Evolutionary conservation across 2,329 filamentous ascomycete species (phyloP).

Genomic region (Stachybotrys elegans): DNA sequence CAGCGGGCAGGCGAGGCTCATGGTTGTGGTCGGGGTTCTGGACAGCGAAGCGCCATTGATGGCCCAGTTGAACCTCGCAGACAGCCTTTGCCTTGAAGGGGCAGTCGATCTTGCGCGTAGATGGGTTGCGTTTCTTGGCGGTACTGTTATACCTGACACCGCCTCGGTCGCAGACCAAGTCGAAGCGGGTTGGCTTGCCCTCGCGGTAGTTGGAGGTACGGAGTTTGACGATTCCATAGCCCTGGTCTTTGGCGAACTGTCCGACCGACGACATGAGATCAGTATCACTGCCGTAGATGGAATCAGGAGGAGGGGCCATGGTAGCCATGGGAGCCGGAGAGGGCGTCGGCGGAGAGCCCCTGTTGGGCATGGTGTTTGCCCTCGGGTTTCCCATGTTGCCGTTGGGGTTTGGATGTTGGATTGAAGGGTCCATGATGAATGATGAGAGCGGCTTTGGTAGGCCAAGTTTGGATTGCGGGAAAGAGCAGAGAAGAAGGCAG

Average conservation of each 20-base stretch:
- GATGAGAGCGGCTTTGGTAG: no score
- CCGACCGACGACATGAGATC: conserved; percentile 54
- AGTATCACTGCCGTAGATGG: conserved; percentile 55
- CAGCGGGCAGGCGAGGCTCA: conserved; percentile 51
- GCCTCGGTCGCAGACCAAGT: conserved; percentile 58
- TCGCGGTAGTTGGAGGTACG: conserved; percentile 60
- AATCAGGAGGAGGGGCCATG: conserved; percentile 48
- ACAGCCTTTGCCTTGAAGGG: conserved; percentile 60
- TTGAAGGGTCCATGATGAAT: no score
- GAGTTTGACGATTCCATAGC: conserved; percentile 58
- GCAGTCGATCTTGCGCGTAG: conserved; percentile 59
- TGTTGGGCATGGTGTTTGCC: conserved; percentile 42
- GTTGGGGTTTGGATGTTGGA: no score
- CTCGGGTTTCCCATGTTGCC: no score
- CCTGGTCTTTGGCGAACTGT: conserved; percentile 56
- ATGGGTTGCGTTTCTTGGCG: conserved; percentile 59
- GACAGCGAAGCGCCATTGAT: conserved; percentile 60
- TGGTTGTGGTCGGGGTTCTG: conserved; percentile 58
- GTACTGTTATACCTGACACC: conserved; percentile 62
- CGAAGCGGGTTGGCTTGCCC: conserved; percentile 57
- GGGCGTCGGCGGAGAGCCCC: conserved; percentile 38
- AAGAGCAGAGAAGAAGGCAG: no score
- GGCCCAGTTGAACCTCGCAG: conserved; percentile 56
- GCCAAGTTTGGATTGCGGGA: no score
- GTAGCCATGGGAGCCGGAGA: conserved; percentile 9